Percentiles rank a stretch among this genome's conserved stretches.
Evolutionary conservation across 2,329 filamentous ascomycete genomes (phyloP).

Genomic region (Tothia fuscella): DNA sequence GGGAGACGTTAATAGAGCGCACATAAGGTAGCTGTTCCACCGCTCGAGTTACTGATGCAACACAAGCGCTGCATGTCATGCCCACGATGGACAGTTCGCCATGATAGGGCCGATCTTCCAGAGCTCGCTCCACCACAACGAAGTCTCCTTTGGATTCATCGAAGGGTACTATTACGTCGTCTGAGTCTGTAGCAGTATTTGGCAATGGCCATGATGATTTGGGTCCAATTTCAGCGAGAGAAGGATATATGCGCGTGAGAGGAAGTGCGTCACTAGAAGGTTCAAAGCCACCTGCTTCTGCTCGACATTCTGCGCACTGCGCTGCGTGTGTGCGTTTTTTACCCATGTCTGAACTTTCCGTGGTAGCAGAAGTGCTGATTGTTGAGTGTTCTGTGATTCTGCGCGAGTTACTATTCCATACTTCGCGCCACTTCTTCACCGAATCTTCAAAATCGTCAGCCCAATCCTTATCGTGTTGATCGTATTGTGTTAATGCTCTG

Average conservation of each 20-base stretch:
- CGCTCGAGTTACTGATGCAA: constrained; percentile 13
- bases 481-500: neutral
- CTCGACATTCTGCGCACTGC: constrained; percentile 34
- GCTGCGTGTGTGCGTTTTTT: constrained; percentile 25
- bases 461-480: constrained; percentile 14
- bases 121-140: constrained; percentile 3
- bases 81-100: constrained; percentile 9
- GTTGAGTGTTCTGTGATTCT: constrained; percentile 18
- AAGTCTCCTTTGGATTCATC: constrained; percentile 1
- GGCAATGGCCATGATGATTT: no score
- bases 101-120: neutral
- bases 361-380: constrained; percentile 7
- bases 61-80: constrained; percentile 21
- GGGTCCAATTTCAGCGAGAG: neutral
- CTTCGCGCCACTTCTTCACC: constrained; percentile 20
- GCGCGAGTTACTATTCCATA: constrained; percentile 8
- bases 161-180: neutral
- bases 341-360: constrained; percentile 13
- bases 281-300: constrained; percentile 8
- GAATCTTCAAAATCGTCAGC: constrained; percentile 24
- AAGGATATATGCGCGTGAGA: neutral
- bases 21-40: constrained; percentile 15
- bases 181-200: no score
- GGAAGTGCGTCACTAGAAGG: neutral
- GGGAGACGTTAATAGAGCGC: constrained; percentile 14